Evolutionary conservation across 768 basidiomycete genomes (phyloP), one percentile per base, ranked within the genome.

Genomic region (Fistulinella prunicolor): DNA sequence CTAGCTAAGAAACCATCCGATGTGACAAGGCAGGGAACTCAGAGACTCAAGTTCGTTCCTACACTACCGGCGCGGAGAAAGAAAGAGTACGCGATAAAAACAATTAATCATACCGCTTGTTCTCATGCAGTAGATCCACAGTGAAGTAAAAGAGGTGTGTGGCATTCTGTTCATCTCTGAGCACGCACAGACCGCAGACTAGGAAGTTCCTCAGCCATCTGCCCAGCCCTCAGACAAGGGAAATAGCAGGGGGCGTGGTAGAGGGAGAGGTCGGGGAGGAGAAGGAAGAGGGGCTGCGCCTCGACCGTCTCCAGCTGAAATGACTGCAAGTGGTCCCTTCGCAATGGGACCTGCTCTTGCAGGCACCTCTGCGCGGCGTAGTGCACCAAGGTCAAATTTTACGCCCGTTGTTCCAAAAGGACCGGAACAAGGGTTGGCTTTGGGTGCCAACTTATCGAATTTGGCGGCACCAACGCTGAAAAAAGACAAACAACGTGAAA

Each of bases 241-340:
- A 37, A 79, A 78, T 38, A 80, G 74, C 14, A 65, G 70, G 38
- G 73, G 73, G 16, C 68, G 77, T 5, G 79, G 77, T 3, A 74
- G 73, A 38, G 79, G 71, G 8, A 68, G 73, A 32, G 80, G 82
- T 7, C 62, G 77, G 44, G 79, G 81, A n/a, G 66, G 76, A 10
- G 82, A 80, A 39, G 68, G 77, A 28, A 79, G 77, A 36, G 78
- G 71, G 4, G 56, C 68, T 0, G 59, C 68, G 54, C 79, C 73
- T 14, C 61, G 68, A 22, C 77, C 76, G 0, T 70, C 83, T 39
- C 67, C 77, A 2, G 71, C 71, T 7, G 83, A 87, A 68, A 89
- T 92, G 89, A 85, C 80, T 16, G 89, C 89, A 1, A 89, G 86
- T 59, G 89, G 89, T 4, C 89, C 89, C 13, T 92, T 92, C 57